Percentiles rank a stretch among this genome's conserved stretches.
Conservation (phyloP, 306 rosid species). For the Arachis stenosperma region DNA sequence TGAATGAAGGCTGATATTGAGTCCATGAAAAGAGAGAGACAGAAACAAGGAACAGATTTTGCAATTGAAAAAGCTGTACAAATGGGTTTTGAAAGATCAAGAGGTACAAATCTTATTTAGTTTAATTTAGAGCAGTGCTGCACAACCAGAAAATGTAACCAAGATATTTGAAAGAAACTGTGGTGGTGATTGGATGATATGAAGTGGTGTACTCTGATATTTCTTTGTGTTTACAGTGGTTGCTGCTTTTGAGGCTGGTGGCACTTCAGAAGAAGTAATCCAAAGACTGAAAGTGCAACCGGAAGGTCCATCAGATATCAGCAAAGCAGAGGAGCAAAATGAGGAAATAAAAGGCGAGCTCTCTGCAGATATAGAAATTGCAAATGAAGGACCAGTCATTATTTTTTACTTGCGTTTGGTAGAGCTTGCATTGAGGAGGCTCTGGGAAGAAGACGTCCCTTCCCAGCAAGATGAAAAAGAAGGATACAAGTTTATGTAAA, state of each 20-base stretch:
- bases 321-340: constrained; percentile 32
- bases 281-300: constrained; percentile 46
- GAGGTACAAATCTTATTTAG: constrained; percentile 54
- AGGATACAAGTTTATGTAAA: constrained; percentile 20
- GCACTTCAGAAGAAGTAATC: constrained; percentile 54
- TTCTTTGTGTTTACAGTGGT: constrained; percentile 56
- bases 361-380: constrained; percentile 47
- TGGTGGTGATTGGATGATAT: too few relatives aligned
- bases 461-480: constrained; percentile 29
- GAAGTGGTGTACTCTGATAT: constrained; percentile 25
- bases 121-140: background rate
- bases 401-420: constrained; percentile 67
- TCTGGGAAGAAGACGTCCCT: constrained; percentile 12
- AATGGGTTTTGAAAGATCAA: constrained; percentile 76
- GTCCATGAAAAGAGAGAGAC: constrained; percentile 60
- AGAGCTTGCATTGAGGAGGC: constrained; percentile 44
- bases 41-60: constrained; percentile 40
- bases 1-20: constrained; percentile 61
- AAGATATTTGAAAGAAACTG: too few relatives aligned
- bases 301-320: constrained; percentile 32
- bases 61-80: constrained; percentile 49
- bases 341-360: constrained; percentile 55
- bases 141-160: too few relatives aligned
- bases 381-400: constrained; percentile 61
- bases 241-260: constrained; percentile 61